Conservation (phyloP, 352 stramenopile species). For the Aphanomyces astaci region DNA sequence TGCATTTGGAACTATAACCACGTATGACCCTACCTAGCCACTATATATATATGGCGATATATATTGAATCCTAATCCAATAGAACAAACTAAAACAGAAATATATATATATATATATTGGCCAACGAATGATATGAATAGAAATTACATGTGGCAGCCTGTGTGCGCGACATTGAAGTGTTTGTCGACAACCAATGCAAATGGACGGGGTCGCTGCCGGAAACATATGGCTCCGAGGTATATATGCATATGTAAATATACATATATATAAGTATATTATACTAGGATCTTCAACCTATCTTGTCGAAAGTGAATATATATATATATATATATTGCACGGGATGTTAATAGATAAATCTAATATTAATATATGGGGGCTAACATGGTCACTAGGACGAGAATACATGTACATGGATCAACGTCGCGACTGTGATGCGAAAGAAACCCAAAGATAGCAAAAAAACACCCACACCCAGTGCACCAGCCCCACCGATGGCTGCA, state of each 20-base stretch:
- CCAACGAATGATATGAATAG: constrained; percentile 10
- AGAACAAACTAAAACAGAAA: too few relatives aligned
- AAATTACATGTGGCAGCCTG: constrained; percentile 37
- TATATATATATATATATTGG: too few relatives aligned
- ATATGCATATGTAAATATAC: too few relatives aligned
- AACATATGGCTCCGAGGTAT: constrained; percentile 44
- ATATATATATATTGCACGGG: too few relatives aligned
- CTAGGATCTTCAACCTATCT: too few relatives aligned
- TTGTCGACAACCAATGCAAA: constrained; percentile 47
- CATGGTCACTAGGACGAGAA: constrained; percentile 58
- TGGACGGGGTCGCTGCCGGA: constrained; percentile 72
- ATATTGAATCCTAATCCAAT: too few relatives aligned
- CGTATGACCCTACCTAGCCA: constrained; percentile 33
- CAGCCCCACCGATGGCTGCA: neutral
- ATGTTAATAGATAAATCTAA: too few relatives aligned
- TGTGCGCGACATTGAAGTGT: constrained; percentile 55
- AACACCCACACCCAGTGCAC: too few relatives aligned
- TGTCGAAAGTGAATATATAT: too few relatives aligned
- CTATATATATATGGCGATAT: too few relatives aligned
- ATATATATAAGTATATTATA: too few relatives aligned
- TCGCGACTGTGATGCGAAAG: constrained; percentile 29
- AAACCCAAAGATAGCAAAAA: constrained; percentile 34
- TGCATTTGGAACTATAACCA: constrained; percentile 81
- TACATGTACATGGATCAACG: constrained; percentile 58
- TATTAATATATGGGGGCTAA: too few relatives aligned